phyloP scores from a whole-genome alignment of 2,329 filamentous ascomycete genomes.

The Madurella mycetomatis region DNA sequence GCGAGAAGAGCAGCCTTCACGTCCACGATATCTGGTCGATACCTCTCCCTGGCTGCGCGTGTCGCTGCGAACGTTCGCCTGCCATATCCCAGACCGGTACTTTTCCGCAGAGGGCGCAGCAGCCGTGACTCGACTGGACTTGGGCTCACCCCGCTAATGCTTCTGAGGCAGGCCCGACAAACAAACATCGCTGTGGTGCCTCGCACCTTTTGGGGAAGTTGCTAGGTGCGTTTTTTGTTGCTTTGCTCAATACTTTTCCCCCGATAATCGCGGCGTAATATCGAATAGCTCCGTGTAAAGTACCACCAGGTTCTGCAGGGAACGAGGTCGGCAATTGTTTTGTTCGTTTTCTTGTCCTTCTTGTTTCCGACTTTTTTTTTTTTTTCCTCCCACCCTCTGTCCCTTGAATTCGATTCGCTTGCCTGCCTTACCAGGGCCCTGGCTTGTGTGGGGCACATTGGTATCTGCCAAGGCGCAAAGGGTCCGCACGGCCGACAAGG shows the following conservation, averaged over 20 bases:
- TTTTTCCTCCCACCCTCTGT: neutral
- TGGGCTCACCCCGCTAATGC: constrained; percentile 1
- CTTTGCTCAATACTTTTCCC: neutral
- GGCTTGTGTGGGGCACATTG: neutral
- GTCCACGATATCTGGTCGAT: neutral
- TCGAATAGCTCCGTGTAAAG: neutral
- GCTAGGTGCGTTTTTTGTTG: neutral
- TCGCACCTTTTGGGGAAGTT: neutral
- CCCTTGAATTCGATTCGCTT: neutral
- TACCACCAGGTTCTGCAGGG: neutral
- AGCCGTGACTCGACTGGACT: constrained; percentile 2
- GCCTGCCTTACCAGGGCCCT: neutral
- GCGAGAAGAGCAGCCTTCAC: neutral
- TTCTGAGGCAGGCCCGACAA: constrained; percentile 36
- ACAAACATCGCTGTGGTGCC: constrained; percentile 33
- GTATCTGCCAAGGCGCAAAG: neutral
- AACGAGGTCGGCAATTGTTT: neutral
- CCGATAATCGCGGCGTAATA: neutral
- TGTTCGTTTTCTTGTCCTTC: neutral
- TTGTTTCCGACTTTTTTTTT: neutral
- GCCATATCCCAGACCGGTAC: neutral
- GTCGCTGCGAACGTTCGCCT: neutral
- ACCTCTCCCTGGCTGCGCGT: neutral
- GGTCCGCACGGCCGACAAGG: neutral
- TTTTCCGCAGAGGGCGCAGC: constrained; percentile 3